These are phyloP conservation scores for Dictyostelium intermedium DNA, from an alignment of 78 protist species.

Conservation along the genomic window DNA sequence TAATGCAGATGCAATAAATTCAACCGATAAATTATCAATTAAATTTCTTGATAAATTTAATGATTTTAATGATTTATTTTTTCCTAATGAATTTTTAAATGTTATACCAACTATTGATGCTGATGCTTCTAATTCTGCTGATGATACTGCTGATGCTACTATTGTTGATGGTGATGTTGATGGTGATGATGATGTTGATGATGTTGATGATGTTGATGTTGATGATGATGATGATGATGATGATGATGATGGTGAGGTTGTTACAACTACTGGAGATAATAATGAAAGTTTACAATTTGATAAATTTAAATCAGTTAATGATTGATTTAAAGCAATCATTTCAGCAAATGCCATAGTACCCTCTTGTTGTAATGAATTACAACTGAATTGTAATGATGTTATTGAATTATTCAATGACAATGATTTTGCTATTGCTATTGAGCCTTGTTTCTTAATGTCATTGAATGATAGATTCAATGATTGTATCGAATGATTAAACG, in stretches of 20 bases:
- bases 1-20: constrained; percentile 16
- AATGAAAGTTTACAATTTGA: constrained; percentile 20
- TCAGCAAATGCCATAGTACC: constrained; percentile 38
- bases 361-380: not conserved
- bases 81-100: not conserved
- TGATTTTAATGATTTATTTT: not conserved
- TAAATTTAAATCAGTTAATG: constrained; percentile 36
- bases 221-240: not conserved
- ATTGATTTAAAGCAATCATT: not conserved
- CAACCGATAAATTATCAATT: constrained; percentile 6
- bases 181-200: too few relatives aligned
- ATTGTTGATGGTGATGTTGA: too few relatives aligned
- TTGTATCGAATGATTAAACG: not conserved
- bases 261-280: not conserved
- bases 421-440: not conserved
- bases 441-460: constrained; percentile 24
- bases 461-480: constrained; percentile 22
- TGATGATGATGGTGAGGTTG: not conserved
- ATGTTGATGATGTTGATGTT: too few relatives aligned
- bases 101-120: not conserved
- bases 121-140: not conserved
- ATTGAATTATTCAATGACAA: not conserved
- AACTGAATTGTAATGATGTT: constrained; percentile 1
- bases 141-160: not conserved
- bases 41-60: constrained; percentile 25